These are phyloP conservation scores for Dianthus caryophyllus DNA, from an alignment of 148 eudicot genomes.

Conservation along the genomic window DNA sequence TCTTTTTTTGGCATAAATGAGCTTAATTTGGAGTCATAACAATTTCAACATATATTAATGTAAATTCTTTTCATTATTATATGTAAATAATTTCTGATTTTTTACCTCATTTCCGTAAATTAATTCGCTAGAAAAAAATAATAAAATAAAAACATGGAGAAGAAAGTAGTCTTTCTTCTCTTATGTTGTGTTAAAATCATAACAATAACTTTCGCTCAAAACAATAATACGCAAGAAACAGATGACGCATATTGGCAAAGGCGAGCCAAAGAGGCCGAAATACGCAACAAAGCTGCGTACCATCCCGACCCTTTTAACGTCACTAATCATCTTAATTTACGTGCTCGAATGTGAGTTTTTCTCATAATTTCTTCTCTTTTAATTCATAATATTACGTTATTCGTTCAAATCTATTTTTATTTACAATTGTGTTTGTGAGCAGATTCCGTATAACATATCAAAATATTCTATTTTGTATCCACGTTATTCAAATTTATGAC, in stretches of 20 bases:
- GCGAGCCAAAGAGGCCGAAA: slow-evolving; percentile 34
- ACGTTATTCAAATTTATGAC: too few relatives aligned
- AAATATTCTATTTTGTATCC: too few relatives aligned
- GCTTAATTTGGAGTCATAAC: neutral
- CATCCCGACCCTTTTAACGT: slow-evolving; percentile 40
- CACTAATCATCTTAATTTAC: slow-evolving; percentile 35
- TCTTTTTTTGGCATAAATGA: neutral
- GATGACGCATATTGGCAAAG: slow-evolving; percentile 43
- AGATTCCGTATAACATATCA: too few relatives aligned
- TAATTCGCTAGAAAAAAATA: neutral
- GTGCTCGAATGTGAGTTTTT: slow-evolving; percentile 39
- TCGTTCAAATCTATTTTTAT: too few relatives aligned
- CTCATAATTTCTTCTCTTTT: neutral
- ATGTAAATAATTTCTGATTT: neutral
- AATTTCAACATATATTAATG: neutral
- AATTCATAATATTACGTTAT: too few relatives aligned
- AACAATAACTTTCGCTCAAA: slow-evolving; percentile 13
- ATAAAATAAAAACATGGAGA: slow-evolving; percentile 19
- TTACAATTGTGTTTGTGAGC: too few relatives aligned
- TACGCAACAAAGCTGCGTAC: slow-evolving; percentile 26
- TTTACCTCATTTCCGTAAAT: neutral
- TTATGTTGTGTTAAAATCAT: slow-evolving; percentile 10
- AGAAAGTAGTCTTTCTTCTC: slow-evolving; percentile 14
- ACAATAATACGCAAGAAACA: slow-evolving; percentile 8
- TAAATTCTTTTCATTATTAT: neutral